Conservation (phyloP, 106 monocot genomes). For the Ottelia alismoides region DNA sequence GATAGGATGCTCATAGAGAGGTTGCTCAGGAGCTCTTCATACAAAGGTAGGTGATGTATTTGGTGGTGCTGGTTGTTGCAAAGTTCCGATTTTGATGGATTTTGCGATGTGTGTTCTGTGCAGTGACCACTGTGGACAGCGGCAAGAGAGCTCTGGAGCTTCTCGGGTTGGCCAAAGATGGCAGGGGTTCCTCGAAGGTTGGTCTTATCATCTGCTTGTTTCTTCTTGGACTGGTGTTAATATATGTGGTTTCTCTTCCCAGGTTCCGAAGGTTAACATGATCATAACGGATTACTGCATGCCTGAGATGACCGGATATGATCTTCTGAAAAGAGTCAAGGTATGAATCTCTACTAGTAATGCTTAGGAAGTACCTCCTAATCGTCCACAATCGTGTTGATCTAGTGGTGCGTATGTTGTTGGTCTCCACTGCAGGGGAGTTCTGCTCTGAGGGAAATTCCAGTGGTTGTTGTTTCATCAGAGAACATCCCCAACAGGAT, state of each 20-base stretch:
- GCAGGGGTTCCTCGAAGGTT: neutral
- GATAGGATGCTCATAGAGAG: conserved; percentile 49
- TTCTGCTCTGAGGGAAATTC: conserved; percentile 46
- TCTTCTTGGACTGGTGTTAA: neutral
- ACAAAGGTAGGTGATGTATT: conserved; percentile 48
- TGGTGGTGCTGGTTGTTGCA: too few species aligned
- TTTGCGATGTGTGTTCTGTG: too few species aligned
- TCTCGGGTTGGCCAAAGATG: conserved; percentile 24
- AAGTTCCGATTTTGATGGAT: too few species aligned
- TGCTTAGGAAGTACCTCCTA: too few species aligned
- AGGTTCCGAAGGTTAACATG: conserved; percentile 59
- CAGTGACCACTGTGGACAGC: conserved; percentile 79
- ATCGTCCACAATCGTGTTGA: too few species aligned
- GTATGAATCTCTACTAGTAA: too few species aligned
- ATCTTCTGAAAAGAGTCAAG: conserved; percentile 75
- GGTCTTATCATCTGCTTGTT: neutral
- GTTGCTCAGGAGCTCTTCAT: conserved; percentile 29
- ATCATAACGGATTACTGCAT: conserved; percentile 94
- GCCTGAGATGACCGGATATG: conserved; percentile 95
- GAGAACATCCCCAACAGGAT: conserved; percentile 65
- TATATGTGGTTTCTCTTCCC: neutral
- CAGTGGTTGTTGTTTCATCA: conserved; percentile 80
- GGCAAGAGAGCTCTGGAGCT: conserved; percentile 67
- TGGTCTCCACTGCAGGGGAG: conserved; percentile 34
- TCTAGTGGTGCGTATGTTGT: too few species aligned